Base-by-base conservation (phyloP, 257 asterid species). In the Dorcoceras hygrometricum region DNA sequence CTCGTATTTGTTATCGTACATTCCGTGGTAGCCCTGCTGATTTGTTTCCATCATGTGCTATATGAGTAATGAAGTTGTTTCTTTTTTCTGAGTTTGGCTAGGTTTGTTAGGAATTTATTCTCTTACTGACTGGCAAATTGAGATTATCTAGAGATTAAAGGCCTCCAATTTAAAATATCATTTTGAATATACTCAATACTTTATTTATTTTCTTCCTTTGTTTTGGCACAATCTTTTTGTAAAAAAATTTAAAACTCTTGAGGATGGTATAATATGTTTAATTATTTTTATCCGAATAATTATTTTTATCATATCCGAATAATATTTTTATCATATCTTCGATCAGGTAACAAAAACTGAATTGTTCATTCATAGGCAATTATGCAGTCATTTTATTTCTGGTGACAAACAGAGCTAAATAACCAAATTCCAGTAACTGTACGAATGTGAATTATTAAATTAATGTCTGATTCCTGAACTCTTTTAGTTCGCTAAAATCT, bases 1-100 rank as follows among this genome's bases (percentile, higher is more conserved):
- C 31, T 57, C 55, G 25, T 73, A 29, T 57, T 63, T 64, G 51
- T 59, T 23, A 4, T 26, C 16, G 16, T 64, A 56, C 58, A 66
- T 74, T 61, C 10, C n/a, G 8, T 0, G 57, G 36, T 34, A 56
- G 43, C 27, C 25, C 24, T 27, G 53, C 69, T 62, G 9, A 32
- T 73, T 61, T 9, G 22, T 65, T 32, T 65, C 62, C 19, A 22
- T 39, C 27, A 36, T 43, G 36, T 32, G 61, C 39, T 46, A 9
- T 31, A 48, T 20, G 48, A 27, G 70, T 25, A 63, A 66, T 58
- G 48, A 23, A 31, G 39, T 57, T 26, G n/a, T 39, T 39, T 36
- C 48, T 53, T 8, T 20, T 68, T 23, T 77, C 27, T 32, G 62
- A 57, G 25, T 55, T 61, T 62, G 64, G 32, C 28, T 28, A 55